Percentiles rank a stretch among this genome's conserved stretches.
phyloP scores from a whole-genome alignment of 495 filamentous ascomycete species.

The Xylaria longipes region DNA sequence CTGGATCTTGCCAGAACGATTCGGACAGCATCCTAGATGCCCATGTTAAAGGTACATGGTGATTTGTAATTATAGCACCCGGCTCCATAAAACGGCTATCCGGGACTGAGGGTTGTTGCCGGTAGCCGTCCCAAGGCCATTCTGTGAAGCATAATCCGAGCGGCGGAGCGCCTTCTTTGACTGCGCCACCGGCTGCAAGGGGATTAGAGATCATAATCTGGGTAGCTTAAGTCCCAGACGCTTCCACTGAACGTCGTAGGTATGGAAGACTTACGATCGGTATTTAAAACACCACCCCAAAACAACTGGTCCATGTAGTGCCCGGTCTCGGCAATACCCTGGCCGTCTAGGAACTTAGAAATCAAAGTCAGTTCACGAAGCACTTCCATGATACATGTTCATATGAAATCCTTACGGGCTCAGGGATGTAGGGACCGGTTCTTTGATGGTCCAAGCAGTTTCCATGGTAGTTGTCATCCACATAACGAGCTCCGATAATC shows the following conservation, averaged over 20 bases:
- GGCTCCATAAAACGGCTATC: not conserved
- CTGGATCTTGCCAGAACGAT: not conserved
- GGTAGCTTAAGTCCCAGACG: not conserved
- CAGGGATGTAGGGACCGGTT: not conserved
- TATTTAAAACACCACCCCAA: not conserved
- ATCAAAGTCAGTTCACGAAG: not conserved
- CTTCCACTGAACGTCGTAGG: not conserved
- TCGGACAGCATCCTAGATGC: not conserved
- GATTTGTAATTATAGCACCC: not conserved
- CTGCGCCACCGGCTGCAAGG: not conserved
- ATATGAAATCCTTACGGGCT: not conserved
- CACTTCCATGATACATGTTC: not conserved
- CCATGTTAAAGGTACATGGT: not conserved
- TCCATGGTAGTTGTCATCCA: not conserved
- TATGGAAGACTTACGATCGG: not conserved
- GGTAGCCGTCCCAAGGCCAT: not conserved
- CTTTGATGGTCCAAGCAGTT: not conserved
- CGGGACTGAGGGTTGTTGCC: not conserved
- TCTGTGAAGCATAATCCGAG: not conserved
- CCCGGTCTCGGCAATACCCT: not conserved
- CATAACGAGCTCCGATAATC: not conserved
- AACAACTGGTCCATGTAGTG: constrained; percentile 7
- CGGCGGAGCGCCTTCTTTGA: not conserved
- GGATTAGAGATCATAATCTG: not conserved
- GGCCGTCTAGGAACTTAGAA: not conserved